Evolutionary conservation across 2,329 filamentous ascomycete species (phyloP), one percentile per base, ranked within the genome.

Genomic region (Colletotrichum navitas): DNA sequence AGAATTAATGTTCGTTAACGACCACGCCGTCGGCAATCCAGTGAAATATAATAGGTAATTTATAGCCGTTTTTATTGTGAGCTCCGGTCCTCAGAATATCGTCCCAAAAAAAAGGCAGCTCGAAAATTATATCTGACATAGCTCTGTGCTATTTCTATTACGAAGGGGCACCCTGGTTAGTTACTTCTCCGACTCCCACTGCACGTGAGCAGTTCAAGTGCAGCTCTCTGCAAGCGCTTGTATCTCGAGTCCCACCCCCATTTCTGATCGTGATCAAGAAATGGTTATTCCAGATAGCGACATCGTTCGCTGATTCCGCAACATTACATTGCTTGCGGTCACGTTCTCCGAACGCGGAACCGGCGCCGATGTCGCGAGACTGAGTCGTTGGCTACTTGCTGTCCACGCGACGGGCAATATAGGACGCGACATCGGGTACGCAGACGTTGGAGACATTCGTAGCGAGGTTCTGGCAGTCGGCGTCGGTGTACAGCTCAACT

Each of bases 401-500:
- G n/a, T 71, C 58, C 2, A 26, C 18, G 26, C 65, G 68, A 5
- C 68, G 68, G 21, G 56, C 56, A n/a, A 71, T 68, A 21, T 71
- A 71, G 6, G 68, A 59, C 65, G 39, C 16, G 8, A 68, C 32
- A 16, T 64, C 14, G 1, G 68, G 60, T n/a, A 71, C 68, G 65
- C 68, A 71, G 59, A 68, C 65, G 21, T 68, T 49, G 1, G 65
- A 55, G 0, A 14, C 65, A 29, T 71, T 71, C 6, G 68, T 71
- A 2, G 68, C 65, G 24, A 71, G 68, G 21, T 49, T 34, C 59
- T 59, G n/a, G 66, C 68, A 71, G 1, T 59, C 47, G 29, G 8
- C 36, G 21, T 68, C 59, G 24, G 59, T 68, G 47, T 71, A 71
- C 12, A 71, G 52, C 59, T 71, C 68, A 1, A 71, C 68, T 51